Evolutionary conservation across 108 stramenopile genomes (phyloP).

Genomic region (Fistulifera solaris): DNA sequence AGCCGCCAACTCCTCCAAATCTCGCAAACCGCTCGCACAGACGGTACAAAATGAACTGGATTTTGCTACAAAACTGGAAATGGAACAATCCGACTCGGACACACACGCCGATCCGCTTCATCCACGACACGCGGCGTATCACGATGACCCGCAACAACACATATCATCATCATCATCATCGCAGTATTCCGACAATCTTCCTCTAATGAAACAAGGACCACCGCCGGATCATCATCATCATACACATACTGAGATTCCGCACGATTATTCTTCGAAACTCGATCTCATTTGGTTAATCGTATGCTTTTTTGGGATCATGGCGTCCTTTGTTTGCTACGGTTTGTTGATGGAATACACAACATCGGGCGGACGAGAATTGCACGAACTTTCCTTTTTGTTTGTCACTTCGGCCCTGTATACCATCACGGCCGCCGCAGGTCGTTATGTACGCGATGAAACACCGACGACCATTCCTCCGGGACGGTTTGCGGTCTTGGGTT

Average conservation of each 20-base stretch:
- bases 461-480: slow-evolving; percentile 90
- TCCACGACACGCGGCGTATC: background rate
- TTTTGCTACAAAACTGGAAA: slow-evolving; percentile 1
- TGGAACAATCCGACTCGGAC: background rate
- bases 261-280: slow-evolving; percentile 2
- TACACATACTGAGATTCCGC: background rate
- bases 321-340: slow-evolving; percentile 85
- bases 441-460: slow-evolving; percentile 79
- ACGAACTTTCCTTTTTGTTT: slow-evolving; percentile 92
- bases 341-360: slow-evolving; percentile 94
- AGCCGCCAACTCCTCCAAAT: slow-evolving; percentile 13
- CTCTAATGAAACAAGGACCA: background rate
- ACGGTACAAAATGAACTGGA: background rate
- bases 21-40: background rate
- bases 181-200: slow-evolving; percentile 1
- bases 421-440: slow-evolving; percentile 72
- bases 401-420: slow-evolving; percentile 91
- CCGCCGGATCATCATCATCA: background rate
- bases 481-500: slow-evolving; percentile 84
- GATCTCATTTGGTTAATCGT: slow-evolving; percentile 73
- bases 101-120: background rate
- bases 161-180: background rate
- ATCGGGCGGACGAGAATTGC: slow-evolving; percentile 81
- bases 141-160: background rate
- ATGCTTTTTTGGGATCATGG: slow-evolving; percentile 90